Conservation (phyloP, 768 basidiomycete genomes). For the Kondoa malvinella region DNA sequence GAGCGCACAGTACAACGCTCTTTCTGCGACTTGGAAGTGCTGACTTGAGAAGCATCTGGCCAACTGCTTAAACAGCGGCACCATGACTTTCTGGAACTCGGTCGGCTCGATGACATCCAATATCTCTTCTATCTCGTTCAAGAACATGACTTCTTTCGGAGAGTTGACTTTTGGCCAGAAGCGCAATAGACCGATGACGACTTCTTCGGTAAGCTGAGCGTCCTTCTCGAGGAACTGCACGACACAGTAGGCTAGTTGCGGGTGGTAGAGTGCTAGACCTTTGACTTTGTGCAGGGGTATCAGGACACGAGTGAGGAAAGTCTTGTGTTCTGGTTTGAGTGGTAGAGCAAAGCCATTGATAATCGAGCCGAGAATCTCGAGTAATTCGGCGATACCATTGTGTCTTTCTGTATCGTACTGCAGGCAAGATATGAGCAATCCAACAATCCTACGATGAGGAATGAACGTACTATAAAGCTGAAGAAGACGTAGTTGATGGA, state of each 20-base stretch:
- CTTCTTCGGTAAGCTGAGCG: constrained; percentile 74
- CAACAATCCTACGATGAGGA: too few relatives aligned
- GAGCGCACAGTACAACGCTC: constrained; percentile 50
- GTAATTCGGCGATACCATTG: constrained; percentile 93
- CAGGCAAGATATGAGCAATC: background rate
- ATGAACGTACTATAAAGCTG: constrained; percentile 53
- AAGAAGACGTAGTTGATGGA: constrained; percentile 99
- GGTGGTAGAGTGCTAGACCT: constrained; percentile 91
- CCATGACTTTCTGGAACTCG: constrained; percentile 91
- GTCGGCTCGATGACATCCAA: constrained; percentile 91
- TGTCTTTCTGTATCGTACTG: constrained; percentile 90
- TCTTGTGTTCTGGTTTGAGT: constrained; percentile 98
- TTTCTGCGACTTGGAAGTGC: constrained; percentile 86
- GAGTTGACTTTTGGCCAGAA: constrained; percentile 99
- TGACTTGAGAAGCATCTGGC: constrained; percentile 96
- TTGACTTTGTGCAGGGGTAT: constrained; percentile 94
- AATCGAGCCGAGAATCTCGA: constrained; percentile 96
- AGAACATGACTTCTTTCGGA: constrained; percentile 98
- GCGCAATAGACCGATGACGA: constrained; percentile 84
- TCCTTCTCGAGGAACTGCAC: constrained; percentile 99
- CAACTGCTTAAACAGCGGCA: constrained; percentile 79
- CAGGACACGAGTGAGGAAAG: constrained; percentile 79
- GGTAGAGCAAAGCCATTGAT: constrained; percentile 98
- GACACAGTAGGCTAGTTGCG: constrained; percentile 97
- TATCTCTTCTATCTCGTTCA: constrained; percentile 90